A percentile compares a stretch with the other conserved stretches of the same genome.
phyloP scores from a whole-genome alignment of 2,329 filamentous ascomycete genomes.

The Coniochaeta hoffmannii region DNA sequence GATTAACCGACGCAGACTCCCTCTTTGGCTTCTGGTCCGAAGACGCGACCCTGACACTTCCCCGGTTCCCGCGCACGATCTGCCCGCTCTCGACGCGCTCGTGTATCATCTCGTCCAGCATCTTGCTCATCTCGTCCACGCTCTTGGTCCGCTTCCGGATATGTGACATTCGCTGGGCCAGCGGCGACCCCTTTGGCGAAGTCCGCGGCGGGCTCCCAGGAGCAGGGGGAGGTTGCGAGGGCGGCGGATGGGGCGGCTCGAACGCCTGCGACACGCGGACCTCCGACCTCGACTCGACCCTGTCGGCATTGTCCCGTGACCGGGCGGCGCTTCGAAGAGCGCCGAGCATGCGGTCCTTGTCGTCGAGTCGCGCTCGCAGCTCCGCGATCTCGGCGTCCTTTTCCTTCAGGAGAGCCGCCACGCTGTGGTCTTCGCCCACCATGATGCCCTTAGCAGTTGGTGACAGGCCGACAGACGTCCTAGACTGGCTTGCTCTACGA shows the following conservation, averaged over 20 bases:
- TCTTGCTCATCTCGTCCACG: slow-evolving; percentile 86
- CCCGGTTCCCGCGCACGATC: slow-evolving; percentile 57
- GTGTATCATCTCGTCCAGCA: slow-evolving; percentile 95
- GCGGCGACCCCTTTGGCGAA: slow-evolving; percentile 1
- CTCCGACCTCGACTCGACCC: slow-evolving; percentile 27
- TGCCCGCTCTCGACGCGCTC: slow-evolving; percentile 74
- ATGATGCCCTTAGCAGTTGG: slow-evolving; percentile 50
- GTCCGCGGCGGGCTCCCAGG: slow-evolving; percentile 11
- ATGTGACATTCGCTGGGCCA: slow-evolving; percentile 19
- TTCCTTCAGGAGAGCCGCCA: slow-evolving; percentile 67
- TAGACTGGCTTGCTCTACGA: slow-evolving; percentile 79
- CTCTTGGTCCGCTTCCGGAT: slow-evolving; percentile 53
- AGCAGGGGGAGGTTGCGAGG: slow-evolving; percentile 14
- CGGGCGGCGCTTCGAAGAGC: slow-evolving; percentile 80
- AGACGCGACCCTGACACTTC: slow-evolving; percentile 54
- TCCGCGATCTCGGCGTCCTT: slow-evolving; percentile 92
- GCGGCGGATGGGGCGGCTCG: slow-evolving; percentile 15
- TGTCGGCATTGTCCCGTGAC: slow-evolving; percentile 74
- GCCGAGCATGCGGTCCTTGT: slow-evolving; percentile 89
- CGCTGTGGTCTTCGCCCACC: slow-evolving; percentile 72
- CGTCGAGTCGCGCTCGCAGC: slow-evolving; percentile 79
- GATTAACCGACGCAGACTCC: slow-evolving; percentile 25
- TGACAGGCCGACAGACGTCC: slow-evolving; percentile 68
- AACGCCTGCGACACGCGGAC: slow-evolving; percentile 24
- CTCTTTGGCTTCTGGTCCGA: slow-evolving; percentile 18